Evolutionary conservation across 768 basidiomycete species (phyloP).

Genomic region (Phanerochaete carnosa): DNA sequence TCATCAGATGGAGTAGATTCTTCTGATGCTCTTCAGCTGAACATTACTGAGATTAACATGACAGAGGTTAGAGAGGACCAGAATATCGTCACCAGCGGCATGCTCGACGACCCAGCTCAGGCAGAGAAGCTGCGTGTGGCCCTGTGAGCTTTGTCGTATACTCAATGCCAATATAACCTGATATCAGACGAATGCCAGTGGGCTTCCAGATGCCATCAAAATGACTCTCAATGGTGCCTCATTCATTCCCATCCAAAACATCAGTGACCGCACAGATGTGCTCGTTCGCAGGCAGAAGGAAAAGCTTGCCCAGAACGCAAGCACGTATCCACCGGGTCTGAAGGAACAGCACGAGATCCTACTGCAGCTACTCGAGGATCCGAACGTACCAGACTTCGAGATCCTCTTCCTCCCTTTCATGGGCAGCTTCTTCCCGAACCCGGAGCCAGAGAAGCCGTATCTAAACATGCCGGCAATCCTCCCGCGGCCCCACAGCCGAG

Average conservation of each 20-base stretch:
- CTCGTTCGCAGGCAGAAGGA: slow-evolving; percentile 23
- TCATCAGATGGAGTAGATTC: neutral
- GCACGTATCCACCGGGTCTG: slow-evolving; percentile 29
- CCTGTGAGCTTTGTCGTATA: slow-evolving; percentile 25
- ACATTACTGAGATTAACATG: neutral
- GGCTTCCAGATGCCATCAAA: slow-evolving; percentile 21
- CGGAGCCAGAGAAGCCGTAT: slow-evolving; percentile 40
- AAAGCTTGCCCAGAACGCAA: slow-evolving; percentile 19
- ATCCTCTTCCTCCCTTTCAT: neutral
- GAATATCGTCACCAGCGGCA: neutral
- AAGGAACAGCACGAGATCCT: slow-evolving; percentile 39
- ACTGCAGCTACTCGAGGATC: slow-evolving; percentile 16
- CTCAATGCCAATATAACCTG: neutral
- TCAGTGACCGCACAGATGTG: slow-evolving; percentile 17
- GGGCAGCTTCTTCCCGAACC: slow-evolving; percentile 21
- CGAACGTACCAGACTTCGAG: neutral
- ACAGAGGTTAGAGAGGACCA: neutral
- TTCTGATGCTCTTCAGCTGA: neutral
- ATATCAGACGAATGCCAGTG: slow-evolving; percentile 8
- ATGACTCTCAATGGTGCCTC: slow-evolving; percentile 21
- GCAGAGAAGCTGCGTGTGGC: slow-evolving; percentile 27
- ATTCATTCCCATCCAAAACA: slow-evolving; percentile 16
- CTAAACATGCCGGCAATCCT: slow-evolving; percentile 32
- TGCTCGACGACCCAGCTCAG: slow-evolving; percentile 24
- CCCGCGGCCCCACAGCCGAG: slow-evolving; percentile 45